Evolutionary conservation across 1,284 basidiomycete species (phyloP).

Genomic region (Pascua sp.): DNA sequence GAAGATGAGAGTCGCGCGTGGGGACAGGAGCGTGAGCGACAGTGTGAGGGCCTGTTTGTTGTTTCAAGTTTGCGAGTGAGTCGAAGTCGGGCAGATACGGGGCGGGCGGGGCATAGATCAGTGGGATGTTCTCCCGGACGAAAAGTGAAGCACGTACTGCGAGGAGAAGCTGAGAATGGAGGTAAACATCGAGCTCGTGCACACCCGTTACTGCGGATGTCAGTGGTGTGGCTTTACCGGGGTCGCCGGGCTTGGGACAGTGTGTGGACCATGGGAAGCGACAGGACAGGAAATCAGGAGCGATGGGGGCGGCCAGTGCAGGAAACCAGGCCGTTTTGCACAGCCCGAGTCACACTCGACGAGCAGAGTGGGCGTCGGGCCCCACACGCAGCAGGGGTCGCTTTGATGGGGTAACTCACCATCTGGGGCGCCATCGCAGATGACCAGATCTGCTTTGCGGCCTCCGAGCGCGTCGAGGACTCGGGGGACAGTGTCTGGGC

Average conservation of each 20-base stretch:
- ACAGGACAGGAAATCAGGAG: too few species aligned
- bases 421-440: constrained; percentile 61
- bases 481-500: constrained; percentile 52
- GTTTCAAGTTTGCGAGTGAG: too few species aligned
- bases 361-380: too few species aligned
- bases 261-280: too few species aligned
- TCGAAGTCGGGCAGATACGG: too few species aligned
- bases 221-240: background rate
- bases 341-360: too few species aligned
- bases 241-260: too few species aligned
- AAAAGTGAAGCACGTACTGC: constrained; percentile 43
- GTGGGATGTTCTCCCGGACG: background rate
- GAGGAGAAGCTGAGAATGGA: constrained; percentile 57
- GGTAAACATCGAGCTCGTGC: constrained; percentile 58
- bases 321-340: too few species aligned
- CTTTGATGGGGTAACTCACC: constrained; percentile 48
- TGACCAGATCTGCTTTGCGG: constrained; percentile 55
- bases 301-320: too few species aligned
- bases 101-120: too few species aligned
- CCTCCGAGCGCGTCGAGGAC: constrained; percentile 54
- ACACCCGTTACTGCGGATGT: constrained; percentile 54
- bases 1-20: constrained; percentile 56
- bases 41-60: constrained; percentile 53
- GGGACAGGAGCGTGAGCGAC: constrained; percentile 54
- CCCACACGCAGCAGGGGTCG: too few species aligned